phyloP scores from a whole-genome alignment of 2,329 filamentous ascomycete genomes.

The Penicillium sp. region DNA sequence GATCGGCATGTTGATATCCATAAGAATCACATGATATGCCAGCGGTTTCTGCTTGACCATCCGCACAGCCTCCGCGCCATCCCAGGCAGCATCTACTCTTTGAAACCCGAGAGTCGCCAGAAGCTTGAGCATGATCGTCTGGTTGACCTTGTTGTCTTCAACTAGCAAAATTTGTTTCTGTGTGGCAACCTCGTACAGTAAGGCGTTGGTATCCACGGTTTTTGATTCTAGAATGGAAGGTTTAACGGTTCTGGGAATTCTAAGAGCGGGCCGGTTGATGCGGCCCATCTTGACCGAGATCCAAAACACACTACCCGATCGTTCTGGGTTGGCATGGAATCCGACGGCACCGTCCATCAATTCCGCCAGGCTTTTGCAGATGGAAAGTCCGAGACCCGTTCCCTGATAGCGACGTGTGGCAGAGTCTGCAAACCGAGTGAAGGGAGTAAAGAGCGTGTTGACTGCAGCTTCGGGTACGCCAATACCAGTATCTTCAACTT shows the following conservation, averaged over 20 bases:
- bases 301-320: slow-evolving; percentile 60
- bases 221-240: slow-evolving; percentile 16
- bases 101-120: slow-evolving; percentile 50
- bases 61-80: slow-evolving; percentile 53
- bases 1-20: slow-evolving; percentile 57
- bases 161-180: slow-evolving; percentile 51
- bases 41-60: slow-evolving; percentile 51
- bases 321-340: slow-evolving; percentile 52
- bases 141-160: slow-evolving; percentile 53
- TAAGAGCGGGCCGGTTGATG: slow-evolving; percentile 37
- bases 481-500: slow-evolving; percentile 62
- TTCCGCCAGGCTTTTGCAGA: slow-evolving; percentile 62
- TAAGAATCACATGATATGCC: slow-evolving; percentile 53
- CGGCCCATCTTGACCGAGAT: slow-evolving; percentile 55
- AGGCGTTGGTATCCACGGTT: slow-evolving; percentile 29
- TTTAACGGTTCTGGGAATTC: slow-evolving; percentile 37
- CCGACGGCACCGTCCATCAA: slow-evolving; percentile 63
- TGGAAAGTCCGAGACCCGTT: slow-evolving; percentile 63
- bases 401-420: slow-evolving; percentile 62
- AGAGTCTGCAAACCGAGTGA: slow-evolving; percentile 61
- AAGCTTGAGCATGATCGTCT: slow-evolving; percentile 50
- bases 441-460: slow-evolving; percentile 61
- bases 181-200: slow-evolving; percentile 47
- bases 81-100: slow-evolving; percentile 50
- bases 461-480: slow-evolving; percentile 56